Conservation (phyloP, 2,329 filamentous ascomycete species). For the Hypocrella siamensis region DNA sequence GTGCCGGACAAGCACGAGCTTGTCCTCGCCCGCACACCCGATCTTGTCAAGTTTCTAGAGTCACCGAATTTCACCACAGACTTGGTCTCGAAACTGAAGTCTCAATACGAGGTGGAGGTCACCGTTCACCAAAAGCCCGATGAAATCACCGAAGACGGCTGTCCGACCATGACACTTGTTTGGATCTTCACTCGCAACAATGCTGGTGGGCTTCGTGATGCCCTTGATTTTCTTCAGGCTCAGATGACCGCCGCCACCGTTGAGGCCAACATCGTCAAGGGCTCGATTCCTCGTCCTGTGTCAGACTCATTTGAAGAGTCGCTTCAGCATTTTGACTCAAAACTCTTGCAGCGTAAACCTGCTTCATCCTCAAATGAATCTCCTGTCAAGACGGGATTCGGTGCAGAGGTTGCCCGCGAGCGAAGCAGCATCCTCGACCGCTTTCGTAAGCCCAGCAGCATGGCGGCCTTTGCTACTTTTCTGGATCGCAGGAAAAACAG, state of each 20-base stretch:
- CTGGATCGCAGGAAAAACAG: conserved; percentile 91
- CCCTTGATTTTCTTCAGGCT: conserved; percentile 83
- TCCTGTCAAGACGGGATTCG: conserved; percentile 72
- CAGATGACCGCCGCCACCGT: conserved; percentile 77
- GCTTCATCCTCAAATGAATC: conserved; percentile 70
- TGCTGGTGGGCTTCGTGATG: conserved; percentile 84
- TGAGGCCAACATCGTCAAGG: conserved; percentile 76
- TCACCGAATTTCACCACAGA: conserved; percentile 69
- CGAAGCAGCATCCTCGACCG: conserved; percentile 78
- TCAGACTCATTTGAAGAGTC: conserved; percentile 98
- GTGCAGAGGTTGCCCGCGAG: conserved; percentile 64
- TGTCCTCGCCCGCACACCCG: conserved; percentile 58
- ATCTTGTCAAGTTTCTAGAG: conserved; percentile 67
- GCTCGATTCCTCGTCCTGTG: conserved; percentile 93
- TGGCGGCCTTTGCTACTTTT: conserved; percentile 91
- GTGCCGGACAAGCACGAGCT: conserved; percentile 93
- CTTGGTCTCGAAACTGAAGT: conserved; percentile 69
- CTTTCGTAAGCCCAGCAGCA: conserved; percentile 85
- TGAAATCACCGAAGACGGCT: conserved; percentile 40
- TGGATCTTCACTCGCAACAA: conserved; percentile 94
- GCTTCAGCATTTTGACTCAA: conserved; percentile 91
- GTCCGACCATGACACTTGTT: conserved; percentile 45
- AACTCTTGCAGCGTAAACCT: conserved; percentile 85
- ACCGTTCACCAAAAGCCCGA: conserved; percentile 51
- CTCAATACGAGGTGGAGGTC: conserved; percentile 82